Evolutionary conservation across 768 basidiomycete genomes (phyloP).

Genomic region (Clavulina sp.): DNA sequence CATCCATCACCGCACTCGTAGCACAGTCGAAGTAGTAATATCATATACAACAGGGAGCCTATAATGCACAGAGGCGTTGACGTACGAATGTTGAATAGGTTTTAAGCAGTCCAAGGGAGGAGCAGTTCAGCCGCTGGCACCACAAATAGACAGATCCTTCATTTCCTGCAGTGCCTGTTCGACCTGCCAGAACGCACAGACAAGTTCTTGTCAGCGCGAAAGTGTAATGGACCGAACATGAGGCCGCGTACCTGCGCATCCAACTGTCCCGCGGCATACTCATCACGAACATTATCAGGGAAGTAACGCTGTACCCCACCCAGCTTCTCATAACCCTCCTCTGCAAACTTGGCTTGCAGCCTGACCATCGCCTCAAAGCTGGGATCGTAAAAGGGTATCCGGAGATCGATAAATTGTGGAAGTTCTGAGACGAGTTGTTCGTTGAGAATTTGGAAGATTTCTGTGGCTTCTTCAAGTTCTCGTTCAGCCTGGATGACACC

Average conservation of each 20-base stretch:
- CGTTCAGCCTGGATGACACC: constrained; percentile 54
- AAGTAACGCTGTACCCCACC: constrained; percentile 91
- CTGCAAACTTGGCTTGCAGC: constrained; percentile 93
- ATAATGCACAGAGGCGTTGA: too few relatives aligned
- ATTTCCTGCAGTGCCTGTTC: constrained; percentile 95
- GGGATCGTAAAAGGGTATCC: constrained; percentile 95
- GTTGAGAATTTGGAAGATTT: constrained; percentile 86
- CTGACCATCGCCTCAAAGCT: constrained; percentile 98
- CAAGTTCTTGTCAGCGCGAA: not conserved
- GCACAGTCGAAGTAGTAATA: too few relatives aligned
- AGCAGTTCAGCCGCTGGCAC: constrained; percentile 17
- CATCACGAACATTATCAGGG: constrained; percentile 75
- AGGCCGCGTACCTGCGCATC: constrained; percentile 55
- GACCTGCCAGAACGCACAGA: constrained; percentile 32
- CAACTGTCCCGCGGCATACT: constrained; percentile 90
- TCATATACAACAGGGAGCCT: too few relatives aligned
- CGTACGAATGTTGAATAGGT: too few relatives aligned
- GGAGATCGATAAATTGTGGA: constrained; percentile 82
- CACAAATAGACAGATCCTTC: constrained; percentile 89
- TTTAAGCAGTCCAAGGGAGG: too few relatives aligned
- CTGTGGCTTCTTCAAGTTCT: constrained; percentile 88
- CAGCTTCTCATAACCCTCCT: constrained; percentile 95
- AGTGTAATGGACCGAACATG: not conserved
- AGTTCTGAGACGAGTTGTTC: constrained; percentile 81
- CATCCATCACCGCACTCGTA: too few relatives aligned